Evolutionary conservation across 2,329 filamentous ascomycete genomes (phyloP).

Genomic region (Ophiostoma australiae): DNA sequence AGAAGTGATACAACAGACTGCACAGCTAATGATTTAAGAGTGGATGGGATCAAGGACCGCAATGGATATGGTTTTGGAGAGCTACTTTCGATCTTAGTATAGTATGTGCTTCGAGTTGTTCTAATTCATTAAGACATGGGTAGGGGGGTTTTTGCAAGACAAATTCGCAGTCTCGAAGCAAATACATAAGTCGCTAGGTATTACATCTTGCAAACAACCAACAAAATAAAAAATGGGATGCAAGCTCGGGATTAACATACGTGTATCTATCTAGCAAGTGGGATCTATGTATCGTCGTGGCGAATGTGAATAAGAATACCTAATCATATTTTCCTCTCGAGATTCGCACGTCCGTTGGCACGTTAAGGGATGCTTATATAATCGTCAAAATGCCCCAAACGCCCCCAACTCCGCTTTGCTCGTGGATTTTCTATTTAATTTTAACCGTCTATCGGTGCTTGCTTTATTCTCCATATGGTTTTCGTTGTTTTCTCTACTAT

Average conservation of each 20-base stretch:
- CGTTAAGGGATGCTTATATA: not conserved
- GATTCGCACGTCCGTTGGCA: not conserved
- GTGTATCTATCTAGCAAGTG: not conserved
- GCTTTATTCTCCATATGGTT: not conserved
- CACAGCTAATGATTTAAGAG: not conserved
- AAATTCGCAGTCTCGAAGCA: not conserved
- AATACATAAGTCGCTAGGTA: not conserved
- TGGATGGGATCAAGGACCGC: not conserved
- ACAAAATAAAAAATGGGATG: too few species aligned
- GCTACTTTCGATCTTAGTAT: not conserved
- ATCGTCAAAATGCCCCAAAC: not conserved
- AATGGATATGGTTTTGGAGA: not conserved
- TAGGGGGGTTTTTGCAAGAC: too few species aligned
- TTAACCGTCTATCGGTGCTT: not conserved
- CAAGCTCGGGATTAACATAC: too few species aligned
- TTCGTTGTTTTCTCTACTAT: not conserved
- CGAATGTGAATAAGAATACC: not conserved
- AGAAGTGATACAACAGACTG: not conserved
- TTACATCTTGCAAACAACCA: not conserved
- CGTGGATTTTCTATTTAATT: constrained; percentile 1
- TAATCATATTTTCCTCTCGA: not conserved
- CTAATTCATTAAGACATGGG: too few species aligned
- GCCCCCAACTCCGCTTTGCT: not conserved
- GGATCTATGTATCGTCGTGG: not conserved
- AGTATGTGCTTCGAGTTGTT: not conserved